These are phyloP conservation scores for Symbiodinium pilosum DNA, from an alignment of 73 alveolate genomes.

Conservation along the genomic window DNA sequence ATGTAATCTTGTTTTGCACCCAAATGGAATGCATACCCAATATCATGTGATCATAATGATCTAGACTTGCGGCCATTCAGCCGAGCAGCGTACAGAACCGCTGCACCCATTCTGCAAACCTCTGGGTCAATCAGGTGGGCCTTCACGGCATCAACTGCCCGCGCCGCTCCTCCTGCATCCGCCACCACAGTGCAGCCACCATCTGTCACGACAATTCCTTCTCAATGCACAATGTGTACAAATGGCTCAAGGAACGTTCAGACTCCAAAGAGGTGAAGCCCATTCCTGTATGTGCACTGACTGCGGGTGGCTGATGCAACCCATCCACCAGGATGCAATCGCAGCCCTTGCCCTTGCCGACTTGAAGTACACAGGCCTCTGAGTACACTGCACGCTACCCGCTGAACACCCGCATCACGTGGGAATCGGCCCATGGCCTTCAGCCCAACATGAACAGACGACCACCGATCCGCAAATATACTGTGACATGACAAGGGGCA, in stretches of 20 bases:
- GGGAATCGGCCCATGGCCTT: slow-evolving; percentile 74
- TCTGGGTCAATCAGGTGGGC: slow-evolving; percentile 84
- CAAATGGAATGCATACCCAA: no score
- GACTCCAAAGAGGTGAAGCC: no score
- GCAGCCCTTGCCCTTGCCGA: no score
- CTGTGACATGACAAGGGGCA: no score
- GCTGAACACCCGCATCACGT: slow-evolving; percentile 73
- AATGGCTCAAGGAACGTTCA: no score
- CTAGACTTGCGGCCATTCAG: not conserved
- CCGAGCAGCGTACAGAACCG: slow-evolving; percentile 46
- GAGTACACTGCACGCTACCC: slow-evolving; percentile 70
- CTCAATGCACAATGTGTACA: no score
- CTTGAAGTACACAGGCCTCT: slow-evolving; percentile 35
- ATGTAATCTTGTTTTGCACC: no score
- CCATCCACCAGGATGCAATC: no score
- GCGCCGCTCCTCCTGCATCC: slow-evolving; percentile 43
- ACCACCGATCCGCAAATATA: not conserved
- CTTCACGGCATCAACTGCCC: slow-evolving; percentile 62
- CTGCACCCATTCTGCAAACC: slow-evolving; percentile 70
- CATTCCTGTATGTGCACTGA: no score
- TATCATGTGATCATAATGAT: no score
- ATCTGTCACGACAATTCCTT: slow-evolving; percentile 83
- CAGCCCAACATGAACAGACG: not conserved
- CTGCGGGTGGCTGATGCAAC: no score
- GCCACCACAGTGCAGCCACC: slow-evolving; percentile 84